Base-by-base conservation (phyloP, 2,329 filamentous ascomycete genomes). In the Talaromyces sp. region DNA sequence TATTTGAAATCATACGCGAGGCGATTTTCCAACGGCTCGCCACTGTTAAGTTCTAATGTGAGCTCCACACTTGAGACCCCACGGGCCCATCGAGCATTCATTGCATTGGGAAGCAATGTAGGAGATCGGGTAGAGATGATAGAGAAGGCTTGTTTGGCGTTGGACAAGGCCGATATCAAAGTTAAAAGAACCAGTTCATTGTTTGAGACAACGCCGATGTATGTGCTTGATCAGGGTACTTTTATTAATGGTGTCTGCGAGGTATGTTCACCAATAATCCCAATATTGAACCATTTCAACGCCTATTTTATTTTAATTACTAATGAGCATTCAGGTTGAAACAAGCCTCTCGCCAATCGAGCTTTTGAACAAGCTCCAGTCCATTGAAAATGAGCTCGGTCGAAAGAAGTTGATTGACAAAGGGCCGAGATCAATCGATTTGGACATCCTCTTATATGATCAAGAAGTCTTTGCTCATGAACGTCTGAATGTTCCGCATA, bases 131-230 rank as follows among this genome's bases (percentile, higher is more conserved):
- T 96, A 47, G 82, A 80, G 37, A 89, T 88, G 83, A 95, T 99
- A 60, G 91, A 97, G 71, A 80, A 82, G 64, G 93, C 94, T 0
- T 92, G 91, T 70, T 80, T 79, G 40, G 83, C 88, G 68, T 91
- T 99, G 85, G 85, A 89, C 58, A 77, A 80, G 40, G 80, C 84
- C 19, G 86, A 85, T 30, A 90, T 97, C 67, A 83, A 75, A 48
- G 82, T 99, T 35, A 81, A 85, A 65, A 82, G 87, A 64, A 96
- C 93, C 0, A 97, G 93, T 71, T 88, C 86, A 56, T 79, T 99
- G 3, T 99, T 94, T 83, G 91, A 97, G 76, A 99, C 93, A 3
- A 86, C 90, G 64, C 91, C 94, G 19, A 99, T 99, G 94, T 99
- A 99, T 73, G 89, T 97, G 58, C 77, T 89, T 57, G 88, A 97